A percentile compares a stretch with the other conserved stretches of the same genome.
phyloP scores from a whole-genome alignment of 2,329 filamentous ascomycete genomes.

The Aureobasidium uvarum region DNA sequence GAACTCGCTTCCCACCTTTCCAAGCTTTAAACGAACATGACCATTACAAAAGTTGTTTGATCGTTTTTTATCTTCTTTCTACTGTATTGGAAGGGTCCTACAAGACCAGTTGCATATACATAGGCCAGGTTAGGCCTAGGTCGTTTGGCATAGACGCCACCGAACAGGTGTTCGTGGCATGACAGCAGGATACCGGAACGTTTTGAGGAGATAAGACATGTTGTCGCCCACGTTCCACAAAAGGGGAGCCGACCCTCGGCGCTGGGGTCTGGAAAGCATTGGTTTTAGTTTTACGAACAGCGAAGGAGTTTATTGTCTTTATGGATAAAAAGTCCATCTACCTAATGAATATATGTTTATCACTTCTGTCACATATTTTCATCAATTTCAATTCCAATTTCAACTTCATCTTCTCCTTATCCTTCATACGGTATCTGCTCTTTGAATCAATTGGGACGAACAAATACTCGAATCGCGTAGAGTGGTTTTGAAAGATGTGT shows the following conservation, averaged over 20 bases:
- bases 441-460: no score
- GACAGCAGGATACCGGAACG: constrained; percentile 10
- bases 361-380: neutral
- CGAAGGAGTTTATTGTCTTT: constrained; percentile 16
- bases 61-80: neutral
- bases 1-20: constrained; percentile 30
- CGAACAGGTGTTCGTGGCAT: constrained; percentile 12
- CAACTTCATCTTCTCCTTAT: no score
- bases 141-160: constrained; percentile 5
- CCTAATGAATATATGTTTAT: constrained; percentile 18
- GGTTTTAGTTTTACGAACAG: constrained; percentile 4
- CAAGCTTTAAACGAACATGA: constrained; percentile 17
- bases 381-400: no score
- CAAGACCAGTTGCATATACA: constrained; percentile 1
- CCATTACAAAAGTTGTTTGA: constrained; percentile 1
- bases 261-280: constrained; percentile 12
- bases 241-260: constrained; percentile 14
- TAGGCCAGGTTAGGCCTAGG: constrained; percentile 1
- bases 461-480: no score
- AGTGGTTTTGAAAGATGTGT: no score
- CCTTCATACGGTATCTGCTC: no score
- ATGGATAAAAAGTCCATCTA: neutral
- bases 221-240: neutral
- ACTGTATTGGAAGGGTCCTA: neutral
- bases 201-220: neutral